These are phyloP conservation scores for Sporothrix sp. DNA, from an alignment of 2,329 filamentous ascomycete genomes.

Conservation along the genomic window DNA sequence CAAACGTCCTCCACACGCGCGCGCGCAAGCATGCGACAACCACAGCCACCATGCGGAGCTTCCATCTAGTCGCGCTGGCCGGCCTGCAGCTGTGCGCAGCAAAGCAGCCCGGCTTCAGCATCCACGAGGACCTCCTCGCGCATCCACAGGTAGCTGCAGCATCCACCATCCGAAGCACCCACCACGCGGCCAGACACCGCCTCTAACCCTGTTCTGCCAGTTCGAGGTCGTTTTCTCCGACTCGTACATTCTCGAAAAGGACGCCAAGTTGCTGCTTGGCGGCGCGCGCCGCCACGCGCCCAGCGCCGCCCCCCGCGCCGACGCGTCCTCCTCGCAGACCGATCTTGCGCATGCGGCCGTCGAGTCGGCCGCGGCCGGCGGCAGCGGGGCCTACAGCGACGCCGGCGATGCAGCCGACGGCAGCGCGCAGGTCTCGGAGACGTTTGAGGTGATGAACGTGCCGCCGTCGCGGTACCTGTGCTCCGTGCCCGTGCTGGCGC, in stretches of 20 bases:
- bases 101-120: constrained; percentile 58
- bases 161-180: neutral
- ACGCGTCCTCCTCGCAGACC: constrained; percentile 32
- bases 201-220: too few relatives aligned
- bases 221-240: constrained; percentile 73
- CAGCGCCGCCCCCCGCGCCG: constrained; percentile 30
- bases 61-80: constrained; percentile 35
- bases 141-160: constrained; percentile 62
- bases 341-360: constrained; percentile 30
- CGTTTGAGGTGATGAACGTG: constrained; percentile 67
- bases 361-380: constrained; percentile 26
- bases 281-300: constrained; percentile 16
- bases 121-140: constrained; percentile 78
- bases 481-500: constrained; percentile 62
- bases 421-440: constrained; percentile 30
- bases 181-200: too few relatives aligned
- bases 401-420: constrained; percentile 24
- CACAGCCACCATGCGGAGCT: constrained; percentile 41
- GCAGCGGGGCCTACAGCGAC: constrained; percentile 17
- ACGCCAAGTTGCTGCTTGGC: constrained; percentile 54
- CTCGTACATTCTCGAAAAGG: constrained; percentile 58
- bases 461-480: constrained; percentile 69
- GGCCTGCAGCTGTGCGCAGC: constrained; percentile 37
- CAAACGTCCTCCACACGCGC: too few relatives aligned
- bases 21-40: constrained; percentile 22